Base-by-base conservation (phyloP, 225 moss, liverwort and hornwort species). In the Asterella californica region DNA sequence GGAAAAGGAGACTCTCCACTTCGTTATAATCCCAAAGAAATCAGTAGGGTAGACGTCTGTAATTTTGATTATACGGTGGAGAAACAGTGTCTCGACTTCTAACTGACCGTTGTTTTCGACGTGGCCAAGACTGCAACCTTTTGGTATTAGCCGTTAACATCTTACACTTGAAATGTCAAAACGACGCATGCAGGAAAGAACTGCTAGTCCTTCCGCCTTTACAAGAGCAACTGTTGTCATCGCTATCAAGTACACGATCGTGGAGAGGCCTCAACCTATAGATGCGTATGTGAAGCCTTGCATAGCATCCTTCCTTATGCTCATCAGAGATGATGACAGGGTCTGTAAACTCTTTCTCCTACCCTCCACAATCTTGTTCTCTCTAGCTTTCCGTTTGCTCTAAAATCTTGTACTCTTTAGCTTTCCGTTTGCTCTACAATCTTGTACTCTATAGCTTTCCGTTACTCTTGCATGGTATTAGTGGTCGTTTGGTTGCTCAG, bases 161-260 rank as follows among this genome's bases (percentile, higher is more conserved):
- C 30, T 2, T 9, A n/a, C 14, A 62, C 25, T 25, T 65, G 15
- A 49, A 9, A 52, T 8, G 30, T 11, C 67, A 33, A 30, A 10
- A 4, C 8, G 63, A 12, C 48, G n/a, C 53, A 79, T 84, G 70
- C 92, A 99, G 99, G 99, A 99, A 83, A 93, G 99, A 37, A 93
- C 95, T 42, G 88, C 92, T 55, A 94, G 93, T 85, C 82, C 87
- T 72, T 99, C 99, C 62, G 89, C 95, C 48, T 99, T 86, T 78
- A 99, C 95, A 33, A 90, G 99, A 81, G 99, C 99, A 79, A 99
- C 99, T 74, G 99, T 95, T 70, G 99, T 99, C 52, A 99, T 99
- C 73, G 99, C 99, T 65, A 99, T 99, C 36, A 99, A 99, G 84
- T 99, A 99, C 73, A 99, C 99, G 29, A 95, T 95, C 78, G 93